Base-by-base conservation (phyloP, 2,329 filamentous ascomycete species). In the Lomentospora prolificans region DNA sequence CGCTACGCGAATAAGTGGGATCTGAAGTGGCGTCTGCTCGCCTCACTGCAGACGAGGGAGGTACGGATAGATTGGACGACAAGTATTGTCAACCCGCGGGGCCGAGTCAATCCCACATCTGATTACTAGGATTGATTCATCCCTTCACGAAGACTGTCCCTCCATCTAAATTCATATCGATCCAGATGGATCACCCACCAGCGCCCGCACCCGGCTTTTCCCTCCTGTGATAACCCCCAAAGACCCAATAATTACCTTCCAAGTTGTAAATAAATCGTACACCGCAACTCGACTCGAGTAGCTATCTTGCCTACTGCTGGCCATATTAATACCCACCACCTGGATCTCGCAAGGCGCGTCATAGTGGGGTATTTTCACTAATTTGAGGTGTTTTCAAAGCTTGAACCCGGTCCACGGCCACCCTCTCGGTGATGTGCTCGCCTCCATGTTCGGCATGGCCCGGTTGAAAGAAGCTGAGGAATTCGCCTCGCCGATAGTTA, bases 151-250 rank as follows among this genome's bases (percentile, higher is more conserved):
- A 50, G 53, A 46, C 28, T 55, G 53, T 41, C 53, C 33, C 14
- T 39, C 46, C 44, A 55, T 55, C 8, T 55, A 28, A 50, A 4
- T 55, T 55, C 53, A 55, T 55, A 55, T 55, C 27, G 53, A n/a
- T 39, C 25, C 48, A 19, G 8, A 14, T 12, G 41, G 36, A 41
- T 55, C 53, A 50, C 12, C 53, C n/a, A 41, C 36, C 17, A 14
- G 14, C 31, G 30, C 17, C 30, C 31, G 36, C 22, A 39, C 28
- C 12, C 9, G 4, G 12, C 24, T 24, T 9, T n/a, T 14, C 24
- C 9, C n/a, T 31, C 28, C 27, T 14, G 10, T 31, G 25, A 31
- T 28, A 17, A 51, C 25, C 14, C 22, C 19, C 7, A 41, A 33
- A 41, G 36, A 41, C n/a, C 36, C 36, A 17, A 41, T 41, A 6